Evolutionary conservation across 1,284 basidiomycete species (phyloP).

Genomic region (Trichosporon sp.): DNA sequence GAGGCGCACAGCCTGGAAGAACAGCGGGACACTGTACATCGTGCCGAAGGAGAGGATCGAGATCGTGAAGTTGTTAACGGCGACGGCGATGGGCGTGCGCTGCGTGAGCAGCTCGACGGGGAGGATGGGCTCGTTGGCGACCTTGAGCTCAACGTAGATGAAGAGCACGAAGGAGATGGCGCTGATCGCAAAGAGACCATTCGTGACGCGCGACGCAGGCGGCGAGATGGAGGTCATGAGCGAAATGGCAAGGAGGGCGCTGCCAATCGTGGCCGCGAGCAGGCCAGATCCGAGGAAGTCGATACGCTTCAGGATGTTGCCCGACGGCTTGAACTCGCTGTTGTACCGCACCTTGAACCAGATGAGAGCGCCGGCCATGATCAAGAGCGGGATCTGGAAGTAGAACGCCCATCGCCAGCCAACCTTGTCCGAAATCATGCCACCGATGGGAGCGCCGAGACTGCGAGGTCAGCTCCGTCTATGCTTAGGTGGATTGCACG

Average conservation of each 20-base stretch:
- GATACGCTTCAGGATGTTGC: slow-evolving; percentile 68
- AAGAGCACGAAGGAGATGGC: slow-evolving; percentile 65
- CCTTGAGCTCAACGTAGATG: slow-evolving; percentile 70
- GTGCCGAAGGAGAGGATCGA: slow-evolving; percentile 72
- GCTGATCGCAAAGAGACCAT: slow-evolving; percentile 66
- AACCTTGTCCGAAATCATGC: slow-evolving; percentile 77
- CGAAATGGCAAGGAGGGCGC: slow-evolving; percentile 73
- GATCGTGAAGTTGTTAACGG: slow-evolving; percentile 70
- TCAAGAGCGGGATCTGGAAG: slow-evolving; percentile 72
- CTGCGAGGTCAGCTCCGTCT: slow-evolving; percentile 57
- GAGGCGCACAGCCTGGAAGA: slow-evolving; percentile 81
- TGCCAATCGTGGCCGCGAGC: slow-evolving; percentile 72
- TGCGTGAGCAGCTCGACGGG: slow-evolving; percentile 71
- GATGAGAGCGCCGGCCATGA: slow-evolving; percentile 70
- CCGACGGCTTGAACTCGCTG: neutral
- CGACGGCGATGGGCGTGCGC: slow-evolving; percentile 73
- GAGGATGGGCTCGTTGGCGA: slow-evolving; percentile 79
- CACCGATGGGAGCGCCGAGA: slow-evolving; percentile 86
- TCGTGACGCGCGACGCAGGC: slow-evolving; percentile 62
- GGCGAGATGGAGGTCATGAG: slow-evolving; percentile 64
- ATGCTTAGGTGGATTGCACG: neutral
- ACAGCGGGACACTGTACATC: slow-evolving; percentile 84
- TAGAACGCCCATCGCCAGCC: slow-evolving; percentile 70
- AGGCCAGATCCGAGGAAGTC: slow-evolving; percentile 80
- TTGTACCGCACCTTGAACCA: slow-evolving; percentile 66